These are phyloP conservation scores for Gleditsia sinensis DNA, from an alignment of 306 rosid species.

Conservation along the genomic window DNA sequence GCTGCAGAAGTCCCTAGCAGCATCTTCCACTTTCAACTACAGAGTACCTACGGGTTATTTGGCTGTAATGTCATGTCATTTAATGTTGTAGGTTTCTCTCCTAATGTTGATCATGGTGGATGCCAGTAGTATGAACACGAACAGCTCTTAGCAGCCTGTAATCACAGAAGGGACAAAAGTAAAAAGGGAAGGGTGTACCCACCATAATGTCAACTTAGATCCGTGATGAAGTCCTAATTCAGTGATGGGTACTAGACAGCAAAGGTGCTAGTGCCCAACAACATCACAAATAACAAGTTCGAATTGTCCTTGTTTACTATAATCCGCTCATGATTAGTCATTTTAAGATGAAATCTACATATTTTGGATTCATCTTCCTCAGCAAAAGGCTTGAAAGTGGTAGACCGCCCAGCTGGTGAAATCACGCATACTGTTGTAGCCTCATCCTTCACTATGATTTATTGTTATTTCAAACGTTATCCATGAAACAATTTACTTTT, in stretches of 20 bases:
- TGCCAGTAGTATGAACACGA: constrained; percentile 7
- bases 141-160: background rate
- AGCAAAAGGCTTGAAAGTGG: background rate
- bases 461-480: too few species aligned
- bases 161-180: background rate
- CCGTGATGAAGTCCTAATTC: background rate
- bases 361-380: constrained; percentile 14
- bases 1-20: too few species aligned
- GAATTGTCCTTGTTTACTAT: constrained; percentile 16
- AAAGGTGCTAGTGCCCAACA: background rate
- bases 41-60: too few species aligned
- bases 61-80: background rate
- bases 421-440: too few species aligned
- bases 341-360: background rate
- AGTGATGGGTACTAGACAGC: constrained; percentile 18
- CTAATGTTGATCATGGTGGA: background rate
- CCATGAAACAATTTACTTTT: too few species aligned
- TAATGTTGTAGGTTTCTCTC: background rate
- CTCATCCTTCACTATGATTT: background rate
- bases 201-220: constrained; percentile 1
- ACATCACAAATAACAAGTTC: background rate
- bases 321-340: background rate
- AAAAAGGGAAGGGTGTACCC: background rate
- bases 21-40: too few species aligned
- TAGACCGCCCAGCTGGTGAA: too few species aligned